These are phyloP conservation scores for Penicillium ochrochloron DNA, from an alignment of 495 filamentous ascomycete genomes.

Conservation along the genomic window DNA sequence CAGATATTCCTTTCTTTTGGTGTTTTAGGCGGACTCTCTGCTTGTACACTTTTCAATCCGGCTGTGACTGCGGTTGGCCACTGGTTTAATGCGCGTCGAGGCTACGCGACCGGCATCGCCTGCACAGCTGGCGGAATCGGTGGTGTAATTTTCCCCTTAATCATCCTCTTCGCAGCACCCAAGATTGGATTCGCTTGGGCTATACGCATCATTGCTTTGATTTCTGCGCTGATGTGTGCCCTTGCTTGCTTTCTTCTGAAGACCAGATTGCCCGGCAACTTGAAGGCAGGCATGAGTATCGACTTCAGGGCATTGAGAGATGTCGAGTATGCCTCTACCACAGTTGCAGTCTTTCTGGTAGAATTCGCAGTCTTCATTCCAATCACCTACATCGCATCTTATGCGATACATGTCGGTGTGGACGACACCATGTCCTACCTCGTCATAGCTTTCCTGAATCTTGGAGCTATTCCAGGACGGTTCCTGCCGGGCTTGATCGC, in stretches of 20 bases:
- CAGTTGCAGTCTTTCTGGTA: not conserved
- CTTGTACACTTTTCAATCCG: not conserved
- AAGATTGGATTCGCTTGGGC: not conserved
- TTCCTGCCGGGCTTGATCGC: not conserved
- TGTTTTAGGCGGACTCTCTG: not conserved
- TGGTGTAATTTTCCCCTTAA: not conserved
- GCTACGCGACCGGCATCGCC: not conserved
- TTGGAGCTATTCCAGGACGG: not conserved
- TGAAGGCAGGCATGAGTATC: not conserved
- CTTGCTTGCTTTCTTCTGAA: not conserved
- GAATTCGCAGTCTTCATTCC: not conserved
- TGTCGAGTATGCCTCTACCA: not conserved
- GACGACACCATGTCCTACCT: not conserved
- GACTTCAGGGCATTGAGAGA: not conserved
- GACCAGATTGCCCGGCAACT: not conserved
- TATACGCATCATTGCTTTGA: not conserved
- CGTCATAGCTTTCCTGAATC: not conserved
- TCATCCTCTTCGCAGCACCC: not conserved
- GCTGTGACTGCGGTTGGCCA: not conserved
- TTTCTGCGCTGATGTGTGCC: not conserved
- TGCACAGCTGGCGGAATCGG: not conserved
- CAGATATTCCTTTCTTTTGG: not conserved
- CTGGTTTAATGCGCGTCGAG: not conserved
- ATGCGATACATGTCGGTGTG: not conserved
- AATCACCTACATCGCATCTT: not conserved